Conservation (phyloP, 2,329 filamentous ascomycete genomes). For the Cytospora leucostoma region DNA sequence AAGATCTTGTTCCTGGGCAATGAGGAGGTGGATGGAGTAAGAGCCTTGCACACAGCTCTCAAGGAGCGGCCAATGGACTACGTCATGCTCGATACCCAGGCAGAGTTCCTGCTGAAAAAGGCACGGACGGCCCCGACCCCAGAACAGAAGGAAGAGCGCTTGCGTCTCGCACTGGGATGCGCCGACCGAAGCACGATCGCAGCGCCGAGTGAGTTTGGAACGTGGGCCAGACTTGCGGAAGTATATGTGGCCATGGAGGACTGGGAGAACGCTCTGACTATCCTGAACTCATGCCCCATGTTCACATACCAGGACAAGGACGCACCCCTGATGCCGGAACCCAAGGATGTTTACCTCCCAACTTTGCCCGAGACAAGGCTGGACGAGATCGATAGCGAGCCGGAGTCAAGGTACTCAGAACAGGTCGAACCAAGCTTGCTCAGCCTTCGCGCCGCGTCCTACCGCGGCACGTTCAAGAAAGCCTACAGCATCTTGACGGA, state of each 20-base stretch:
- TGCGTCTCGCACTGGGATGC: constrained; percentile 86
- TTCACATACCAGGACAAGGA: constrained; percentile 99
- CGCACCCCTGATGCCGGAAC: constrained; percentile 89
- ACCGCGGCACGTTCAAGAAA: constrained; percentile 94
- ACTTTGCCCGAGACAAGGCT: constrained; percentile 85
- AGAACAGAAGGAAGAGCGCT: constrained; percentile 63
- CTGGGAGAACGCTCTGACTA: constrained; percentile 94
- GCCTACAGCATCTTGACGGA: constrained; percentile 93
- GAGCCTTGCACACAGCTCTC: constrained; percentile 82
- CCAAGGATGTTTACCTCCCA: constrained; percentile 82
- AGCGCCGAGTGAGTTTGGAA: constrained; percentile 94
- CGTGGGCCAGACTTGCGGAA: constrained; percentile 91
- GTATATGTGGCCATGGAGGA: constrained; percentile 93
- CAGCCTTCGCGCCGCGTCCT: constrained; percentile 82
- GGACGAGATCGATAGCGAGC: constrained; percentile 94
- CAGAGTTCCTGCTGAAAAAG: constrained; percentile 87
- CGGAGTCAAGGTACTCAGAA: constrained; percentile 77
- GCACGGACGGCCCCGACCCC: constrained; percentile 58
- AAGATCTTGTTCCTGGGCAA: constrained; percentile 92
- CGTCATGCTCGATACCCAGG: constrained; percentile 91
- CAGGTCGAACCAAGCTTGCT: constrained; percentile 84
- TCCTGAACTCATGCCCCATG: constrained; percentile 98
- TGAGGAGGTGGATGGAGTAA: constrained; percentile 94
- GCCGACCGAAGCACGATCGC: constrained; percentile 94
- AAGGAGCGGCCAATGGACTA: constrained; percentile 97